Evolutionary conservation across 805 yeast species (phyloP).

Genomic region (Sungouiozyma ichnusensis): DNA sequence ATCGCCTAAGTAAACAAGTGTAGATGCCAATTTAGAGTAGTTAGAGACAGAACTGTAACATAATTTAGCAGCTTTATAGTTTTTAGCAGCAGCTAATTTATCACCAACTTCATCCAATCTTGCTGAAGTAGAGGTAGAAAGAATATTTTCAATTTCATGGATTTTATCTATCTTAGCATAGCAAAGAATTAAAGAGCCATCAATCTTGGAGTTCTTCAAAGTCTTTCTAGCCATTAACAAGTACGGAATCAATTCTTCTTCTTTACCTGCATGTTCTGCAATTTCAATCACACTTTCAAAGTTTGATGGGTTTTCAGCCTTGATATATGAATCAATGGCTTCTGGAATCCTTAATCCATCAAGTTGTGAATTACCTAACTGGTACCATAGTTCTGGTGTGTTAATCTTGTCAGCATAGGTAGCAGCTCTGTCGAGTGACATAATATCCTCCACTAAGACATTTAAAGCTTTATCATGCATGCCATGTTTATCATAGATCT

Average conservation of each 20-base stretch:
- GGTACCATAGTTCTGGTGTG: conserved; percentile 82
- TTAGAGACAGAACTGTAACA: conserved; percentile 79
- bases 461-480: conserved; percentile 69
- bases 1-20: conserved; percentile 82
- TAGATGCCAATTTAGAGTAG: conserved; percentile 94
- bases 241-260: conserved; percentile 81
- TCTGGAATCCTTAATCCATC: conserved; percentile 88
- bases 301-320: conserved; percentile 85
- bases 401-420: conserved; percentile 85
- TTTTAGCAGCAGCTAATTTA: conserved; percentile 64
- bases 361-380: conserved; percentile 90
- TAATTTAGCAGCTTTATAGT: conserved; percentile 88
- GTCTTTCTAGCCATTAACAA: conserved; percentile 86
- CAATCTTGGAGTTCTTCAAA: conserved; percentile 83
- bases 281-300: conserved; percentile 87
- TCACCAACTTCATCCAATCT: conserved; percentile 90
- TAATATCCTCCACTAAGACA: conserved; percentile 83
- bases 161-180: conserved; percentile 72
- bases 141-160: conserved; percentile 73
- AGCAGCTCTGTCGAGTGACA: conserved; percentile 93
- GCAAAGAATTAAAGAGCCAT: conserved; percentile 81
- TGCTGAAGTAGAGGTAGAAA: conserved; percentile 84
- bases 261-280: conserved; percentile 92
- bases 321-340: conserved; percentile 83
- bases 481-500: conserved; percentile 79